Conservation (phyloP, 2,329 filamentous ascomycete species). For the Hypoxylon sp. region DNA sequence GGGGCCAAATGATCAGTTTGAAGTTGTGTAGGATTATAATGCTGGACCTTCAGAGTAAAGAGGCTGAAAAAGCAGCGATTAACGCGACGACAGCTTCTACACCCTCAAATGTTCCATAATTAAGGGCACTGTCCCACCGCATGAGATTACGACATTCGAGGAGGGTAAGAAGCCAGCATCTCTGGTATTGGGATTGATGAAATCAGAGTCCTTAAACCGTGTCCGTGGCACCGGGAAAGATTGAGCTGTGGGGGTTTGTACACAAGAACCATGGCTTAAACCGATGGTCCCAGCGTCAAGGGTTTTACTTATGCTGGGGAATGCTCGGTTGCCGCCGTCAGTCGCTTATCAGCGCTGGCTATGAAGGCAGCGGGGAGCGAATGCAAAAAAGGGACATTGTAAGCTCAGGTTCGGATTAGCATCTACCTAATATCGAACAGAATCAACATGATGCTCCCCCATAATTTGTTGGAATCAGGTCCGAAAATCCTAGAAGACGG, state of each 20-base stretch:
- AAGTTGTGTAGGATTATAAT: conserved; percentile 37
- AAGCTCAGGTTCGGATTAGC: background rate
- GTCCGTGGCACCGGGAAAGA: conserved; percentile 45
- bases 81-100: conserved; percentile 11
- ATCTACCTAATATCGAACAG: conserved; percentile 18
- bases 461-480: conserved; percentile 24
- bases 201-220: conserved; percentile 36
- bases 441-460: conserved; percentile 19
- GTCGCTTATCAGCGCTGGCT: background rate
- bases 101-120: conserved; percentile 1
- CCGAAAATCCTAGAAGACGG: conserved; percentile 23
- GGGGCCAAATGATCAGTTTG: conserved; percentile 14
- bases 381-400: conserved; percentile 6
- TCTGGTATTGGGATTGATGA: conserved; percentile 24
- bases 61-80: conserved; percentile 28
- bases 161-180: conserved; percentile 11
- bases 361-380: conserved; percentile 5
- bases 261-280: conserved; percentile 18
- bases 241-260: conserved; percentile 42
- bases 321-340: conserved; percentile 13
- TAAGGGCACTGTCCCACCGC: conserved; percentile 29
- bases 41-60: conserved; percentile 24
- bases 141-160: conserved; percentile 23
- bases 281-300: conserved; percentile 28
- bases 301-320: conserved; percentile 23